Base-by-base conservation (phyloP, 371 early-diverging fungal species). In the Mucor racemosus region DNA sequence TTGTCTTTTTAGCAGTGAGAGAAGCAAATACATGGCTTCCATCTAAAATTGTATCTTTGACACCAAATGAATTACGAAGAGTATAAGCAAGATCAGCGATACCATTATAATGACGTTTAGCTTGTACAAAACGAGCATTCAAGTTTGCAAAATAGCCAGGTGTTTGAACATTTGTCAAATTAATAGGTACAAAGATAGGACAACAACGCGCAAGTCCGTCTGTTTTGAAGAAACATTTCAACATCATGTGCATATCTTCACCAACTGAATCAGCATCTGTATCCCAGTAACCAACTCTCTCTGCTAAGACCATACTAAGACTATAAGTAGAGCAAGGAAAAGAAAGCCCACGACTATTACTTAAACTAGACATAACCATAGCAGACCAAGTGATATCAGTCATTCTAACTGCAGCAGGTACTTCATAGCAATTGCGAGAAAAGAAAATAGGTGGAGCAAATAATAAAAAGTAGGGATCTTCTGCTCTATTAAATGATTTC, bases 171-270 rank as follows among this genome's bases (percentile, higher is more conserved):
- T 92, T 91, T 73, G 90, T 88, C 41, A 85, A 69, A 35, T 90
- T 91, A 67, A 90, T 88, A 14, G 93, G 93, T 1, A 90, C 89
- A 70, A 79, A 90, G 71, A 93, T 90, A 34, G 90, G 84, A 54
- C 83, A 86, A 44, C 86, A 84, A 40, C 85, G 83, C 15, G 88
- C 85, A 26, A 77, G 76, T 4, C 90, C 91, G 58, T 84, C 81
- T 36, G 91, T 90, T 66, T 84, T 83, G 74, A 89, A 91, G 69
- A 89, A 93, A 70, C 90, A 90, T 72, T 92, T 92, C 33, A 93
- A 78, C 82, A 86, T 87, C 93, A 93, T 93, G 74, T 93, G 93
- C 88, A 93, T 85, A 74, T 93, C 93, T 72, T 93, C 93, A 35
- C 92, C 93, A 17, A 92, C 89, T 21, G 91, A 86, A 76, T 92